Evolutionary conservation across 805 yeast species (phyloP), one percentile per base, ranked within the genome.

Genomic region (Cyberlindnera sargentensis): DNA sequence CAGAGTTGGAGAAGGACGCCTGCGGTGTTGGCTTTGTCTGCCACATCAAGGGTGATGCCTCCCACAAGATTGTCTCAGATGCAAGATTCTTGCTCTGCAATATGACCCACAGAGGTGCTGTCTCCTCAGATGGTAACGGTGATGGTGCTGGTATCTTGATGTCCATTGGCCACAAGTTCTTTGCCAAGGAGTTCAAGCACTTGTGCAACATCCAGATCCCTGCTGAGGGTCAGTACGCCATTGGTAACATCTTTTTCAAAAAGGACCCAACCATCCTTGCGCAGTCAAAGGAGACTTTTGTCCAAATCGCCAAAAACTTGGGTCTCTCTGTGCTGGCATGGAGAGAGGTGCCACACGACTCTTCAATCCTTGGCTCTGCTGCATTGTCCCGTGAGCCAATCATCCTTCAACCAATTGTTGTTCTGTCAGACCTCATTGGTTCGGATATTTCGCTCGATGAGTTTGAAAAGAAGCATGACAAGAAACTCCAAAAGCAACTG

Each of bases 91-190:
- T 91, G 57, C 78, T 91, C 43, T 90, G 98, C 71, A 91, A 93
- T 69, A 93, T 91, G 99, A 86, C 97, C 48, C 99, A 91, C 66
- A 80, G 99, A 70, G 99, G 99, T 62, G 98, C 98, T 34, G 96
- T 90, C 47, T 95, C 96, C 47, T 73, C 88, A 1, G 96, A 90
- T 60, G 95, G 97, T 24, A 96, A 91, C 63, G 99, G 99, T 66
- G 99, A 91, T 63, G 99, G 99, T 67, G 99, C 99, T 27, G 99
- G 99, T 65, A 88, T 91, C 48, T 79, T 91, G 78, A 78, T 93
- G 40, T 84, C 95, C 29, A 80, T 91, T 49, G 96, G 97, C 31
- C 96, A 90, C 68, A 80, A 77, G 51, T 87, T 93, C 64, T 79
- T 91, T 73, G 66, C 67, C 47, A 79, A 91, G 63, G 98, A 91